Percentiles rank a stretch among this genome's conserved stretches.
phyloP scores from a whole-genome alignment of 768 basidiomycete genomes.

The Atractiella rhizophila region DNA sequence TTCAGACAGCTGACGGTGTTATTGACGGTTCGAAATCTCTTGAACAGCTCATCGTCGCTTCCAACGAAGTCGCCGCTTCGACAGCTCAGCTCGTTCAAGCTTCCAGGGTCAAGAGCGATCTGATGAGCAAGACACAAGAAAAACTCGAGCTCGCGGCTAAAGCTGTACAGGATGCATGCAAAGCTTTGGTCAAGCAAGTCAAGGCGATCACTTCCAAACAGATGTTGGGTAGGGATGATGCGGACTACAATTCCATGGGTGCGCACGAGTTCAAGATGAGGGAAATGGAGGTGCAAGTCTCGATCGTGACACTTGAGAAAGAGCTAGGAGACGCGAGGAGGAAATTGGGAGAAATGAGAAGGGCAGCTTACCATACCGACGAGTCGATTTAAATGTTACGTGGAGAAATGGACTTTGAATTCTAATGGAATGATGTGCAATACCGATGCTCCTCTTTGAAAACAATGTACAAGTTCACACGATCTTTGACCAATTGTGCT shows the following conservation, averaged over 20 bases:
- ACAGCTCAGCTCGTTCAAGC: conserved; percentile 97
- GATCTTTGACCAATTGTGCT: no score
- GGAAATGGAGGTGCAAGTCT: conserved; percentile 99
- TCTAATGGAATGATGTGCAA: no score
- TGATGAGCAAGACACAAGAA: conserved; percentile 97
- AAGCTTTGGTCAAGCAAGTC: conserved; percentile 83
- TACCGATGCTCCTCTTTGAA: no score
- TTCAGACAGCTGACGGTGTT: conserved; percentile 93
- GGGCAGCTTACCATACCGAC: conserved; percentile 9
- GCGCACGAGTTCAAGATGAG: conserved; percentile 22
- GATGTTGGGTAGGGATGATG: conserved; percentile 41
- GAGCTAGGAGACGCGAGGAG: conserved; percentile 32
- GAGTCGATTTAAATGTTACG: no score
- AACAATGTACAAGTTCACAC: no score
- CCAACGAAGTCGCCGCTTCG: conserved; percentile 88
- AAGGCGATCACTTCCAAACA: conserved; percentile 77
- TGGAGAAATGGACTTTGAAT: no score
- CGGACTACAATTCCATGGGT: conserved; percentile 76
- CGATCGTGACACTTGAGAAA: conserved; percentile 86
- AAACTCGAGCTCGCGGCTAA: conserved; percentile 85
- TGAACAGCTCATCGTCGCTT: conserved; percentile 98
- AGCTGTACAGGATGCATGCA: conserved; percentile 92
- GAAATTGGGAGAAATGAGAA: conserved; percentile 13
- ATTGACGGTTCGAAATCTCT: conserved; percentile 85
- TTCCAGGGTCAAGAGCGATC: conserved; percentile 85